phyloP scores from a whole-genome alignment of 208 protist genomes.

The Crithidia expoeki region DNA sequence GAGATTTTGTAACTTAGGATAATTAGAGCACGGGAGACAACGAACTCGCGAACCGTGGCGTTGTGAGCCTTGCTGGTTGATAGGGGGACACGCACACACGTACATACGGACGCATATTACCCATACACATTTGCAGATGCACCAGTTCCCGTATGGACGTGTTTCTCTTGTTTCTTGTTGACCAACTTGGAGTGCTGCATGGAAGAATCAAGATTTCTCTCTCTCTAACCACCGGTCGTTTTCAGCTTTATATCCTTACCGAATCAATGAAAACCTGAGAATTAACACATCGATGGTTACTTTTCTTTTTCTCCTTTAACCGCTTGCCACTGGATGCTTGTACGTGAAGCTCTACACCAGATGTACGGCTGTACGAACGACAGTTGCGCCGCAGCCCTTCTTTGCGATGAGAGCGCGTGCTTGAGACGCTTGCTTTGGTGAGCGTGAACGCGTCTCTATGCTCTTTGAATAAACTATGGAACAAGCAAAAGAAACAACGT shows the following conservation, averaged over 20 bases:
- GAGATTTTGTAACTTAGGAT: neutral
- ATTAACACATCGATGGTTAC: neutral
- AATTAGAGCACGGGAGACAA: neutral
- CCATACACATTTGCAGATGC: neutral
- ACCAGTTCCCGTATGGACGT: neutral
- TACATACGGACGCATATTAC: conserved; percentile 6
- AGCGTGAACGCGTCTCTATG: neutral
- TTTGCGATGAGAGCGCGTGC: neutral
- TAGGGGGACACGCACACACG: neutral
- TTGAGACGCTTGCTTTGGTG: neutral
- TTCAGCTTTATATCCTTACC: conserved; percentile 17
- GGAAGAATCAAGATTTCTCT: neutral
- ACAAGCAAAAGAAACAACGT: neutral
- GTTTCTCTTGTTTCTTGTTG: conserved; percentile 18
- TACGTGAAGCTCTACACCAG: neutral
- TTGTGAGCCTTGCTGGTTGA: neutral
- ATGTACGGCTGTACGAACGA: too few species aligned
- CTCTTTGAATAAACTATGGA: neutral
- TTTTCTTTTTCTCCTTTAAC: neutral
- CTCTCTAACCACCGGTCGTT: neutral
- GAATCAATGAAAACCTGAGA: neutral
- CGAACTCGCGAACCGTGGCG: neutral
- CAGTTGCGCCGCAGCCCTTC: neutral
- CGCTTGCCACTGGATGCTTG: neutral
- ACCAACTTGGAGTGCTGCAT: neutral